Evolutionary conservation across 371 early-diverging fungal genomes (phyloP), one percentile per base, ranked within the genome.

Genomic region (Syncephalastrum contaminatum): DNA sequence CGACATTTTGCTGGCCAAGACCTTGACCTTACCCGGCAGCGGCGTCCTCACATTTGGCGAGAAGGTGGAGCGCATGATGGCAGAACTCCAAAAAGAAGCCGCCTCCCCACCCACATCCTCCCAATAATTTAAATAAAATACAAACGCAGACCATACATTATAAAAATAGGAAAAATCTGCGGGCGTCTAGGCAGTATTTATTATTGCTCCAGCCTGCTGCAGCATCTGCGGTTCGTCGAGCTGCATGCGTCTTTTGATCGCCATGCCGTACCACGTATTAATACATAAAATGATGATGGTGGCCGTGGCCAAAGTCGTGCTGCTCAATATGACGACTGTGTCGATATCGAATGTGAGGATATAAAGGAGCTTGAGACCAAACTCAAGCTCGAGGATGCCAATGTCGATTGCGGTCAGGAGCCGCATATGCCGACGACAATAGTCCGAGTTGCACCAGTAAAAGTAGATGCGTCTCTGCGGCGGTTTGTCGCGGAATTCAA

Each of bases 321-420:
- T 75, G 40, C 72, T 69, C 13, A 69, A 53, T 4, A 75, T 53
- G 7, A 75, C 69, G 0, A 71, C 62, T 0, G 65, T 69, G 50
- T 75, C 72, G 14, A 75, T 62, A 39, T 75, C 72, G 48, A 75
- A 75, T 4, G 51, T 51, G 15, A 75, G 53, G 19, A 75, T 65
- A 44, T 75, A 75, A 51, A 58, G 71, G n/a, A 75, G 53, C 43
- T 75, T 71, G 25, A 75, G 58, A 30, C 75, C 72, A 51, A 75
- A 71, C 48, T 75, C 75, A 6, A 69, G 41, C 42, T 75, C 75
- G 20, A 75, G 50, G 14, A 71, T 62, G 4, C 69, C 49, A 19
- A 71, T 60, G 42, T 66, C 63, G 8, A 75, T 62, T 18, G 66
- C 69, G 25, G 75, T 66, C 47, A 70, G 52, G 43, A 69, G 49